Evolutionary conservation across 192 early-diverging fungal genomes (phyloP).

Genomic region (Podochytrium sp.): DNA sequence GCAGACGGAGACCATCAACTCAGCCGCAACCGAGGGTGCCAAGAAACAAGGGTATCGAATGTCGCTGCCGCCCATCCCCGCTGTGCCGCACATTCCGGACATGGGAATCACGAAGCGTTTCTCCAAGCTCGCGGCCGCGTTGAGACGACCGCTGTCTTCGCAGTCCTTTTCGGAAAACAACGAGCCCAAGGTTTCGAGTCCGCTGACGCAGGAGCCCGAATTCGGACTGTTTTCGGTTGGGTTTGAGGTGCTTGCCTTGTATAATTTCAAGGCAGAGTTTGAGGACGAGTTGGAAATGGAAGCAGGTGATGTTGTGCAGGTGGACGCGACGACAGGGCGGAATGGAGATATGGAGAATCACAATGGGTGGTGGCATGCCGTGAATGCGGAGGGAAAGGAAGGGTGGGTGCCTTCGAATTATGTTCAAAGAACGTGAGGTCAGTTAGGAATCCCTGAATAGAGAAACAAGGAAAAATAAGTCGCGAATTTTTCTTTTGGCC

Average conservation of each 20-base stretch:
- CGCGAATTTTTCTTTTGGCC: neutral
- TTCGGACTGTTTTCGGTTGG: neutral
- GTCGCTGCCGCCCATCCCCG: neutral
- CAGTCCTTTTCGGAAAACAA: neutral
- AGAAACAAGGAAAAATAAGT: neutral
- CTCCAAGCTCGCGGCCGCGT: neutral
- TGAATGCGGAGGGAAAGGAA: neutral
- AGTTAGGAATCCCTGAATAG: neutral
- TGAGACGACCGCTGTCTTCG: neutral
- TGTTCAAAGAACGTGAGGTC: neutral
- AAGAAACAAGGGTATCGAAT: neutral
- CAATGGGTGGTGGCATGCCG: constrained; percentile 45
- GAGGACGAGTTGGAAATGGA: constrained; percentile 46
- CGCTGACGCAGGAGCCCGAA: neutral
- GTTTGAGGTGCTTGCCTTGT: constrained; percentile 44
- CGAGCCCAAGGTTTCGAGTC: neutral
- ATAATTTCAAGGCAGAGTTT: constrained; percentile 44
- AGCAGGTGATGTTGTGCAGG: constrained; percentile 30
- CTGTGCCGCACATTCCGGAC: neutral
- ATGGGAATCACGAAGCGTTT: neutral
- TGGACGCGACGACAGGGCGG: constrained; percentile 25
- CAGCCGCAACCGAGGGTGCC: too few relatives aligned
- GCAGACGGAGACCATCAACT: neutral
- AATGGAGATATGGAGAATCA: constrained; percentile 27
- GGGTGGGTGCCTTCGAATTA: constrained; percentile 46